phyloP scores from a whole-genome alignment of 345 rosid genomes.

The Eutrema heterophyllum region DNA sequence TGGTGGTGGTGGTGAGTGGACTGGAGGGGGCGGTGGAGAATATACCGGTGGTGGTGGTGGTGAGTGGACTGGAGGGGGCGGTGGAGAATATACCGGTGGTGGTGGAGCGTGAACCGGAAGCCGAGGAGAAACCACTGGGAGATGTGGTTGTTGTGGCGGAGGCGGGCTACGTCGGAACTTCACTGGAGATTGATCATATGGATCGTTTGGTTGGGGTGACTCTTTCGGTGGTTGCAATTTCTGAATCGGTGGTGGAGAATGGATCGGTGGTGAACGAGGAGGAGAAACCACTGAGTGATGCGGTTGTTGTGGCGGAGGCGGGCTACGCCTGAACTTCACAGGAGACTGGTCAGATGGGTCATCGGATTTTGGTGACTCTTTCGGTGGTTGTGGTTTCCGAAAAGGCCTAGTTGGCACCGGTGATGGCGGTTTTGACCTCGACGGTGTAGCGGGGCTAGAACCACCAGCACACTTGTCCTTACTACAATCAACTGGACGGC shows the following conservation, averaged over 20 bases:
- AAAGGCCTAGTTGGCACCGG: slow-evolving; percentile 19
- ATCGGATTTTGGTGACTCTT: slow-evolving; percentile 30
- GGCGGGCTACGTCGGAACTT: slow-evolving; percentile 32
- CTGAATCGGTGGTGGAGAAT: not conserved
- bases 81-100: not conserved
- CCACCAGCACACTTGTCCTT: slow-evolving; percentile 45
- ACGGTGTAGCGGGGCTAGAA: not conserved
- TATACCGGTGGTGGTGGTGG: not conserved
- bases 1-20: not conserved
- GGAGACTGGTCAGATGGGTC: slow-evolving; percentile 26
- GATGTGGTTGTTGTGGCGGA: slow-evolving; percentile 27
- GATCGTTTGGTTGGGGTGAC: slow-evolving; percentile 31
- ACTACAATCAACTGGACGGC: slow-evolving; percentile 64
- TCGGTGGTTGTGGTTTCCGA: slow-evolving; percentile 17
- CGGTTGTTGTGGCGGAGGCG: slow-evolving; percentile 29
- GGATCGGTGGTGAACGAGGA: not conserved
- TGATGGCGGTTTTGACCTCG: not conserved
- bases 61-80: not conserved
- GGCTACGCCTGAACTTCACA: slow-evolving; percentile 25
- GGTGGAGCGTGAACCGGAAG: slow-evolving; percentile 8
- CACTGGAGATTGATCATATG: slow-evolving; percentile 30
- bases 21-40: not conserved
- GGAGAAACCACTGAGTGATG: slow-evolving; percentile 17
- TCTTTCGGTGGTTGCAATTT: slow-evolving; percentile 14
- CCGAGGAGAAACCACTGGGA: slow-evolving; percentile 10